Evolutionary conservation across 1,139 yeast genomes (phyloP), one percentile per base, ranked within the genome.

Genomic region (Saccharomyces pastorianus): DNA sequence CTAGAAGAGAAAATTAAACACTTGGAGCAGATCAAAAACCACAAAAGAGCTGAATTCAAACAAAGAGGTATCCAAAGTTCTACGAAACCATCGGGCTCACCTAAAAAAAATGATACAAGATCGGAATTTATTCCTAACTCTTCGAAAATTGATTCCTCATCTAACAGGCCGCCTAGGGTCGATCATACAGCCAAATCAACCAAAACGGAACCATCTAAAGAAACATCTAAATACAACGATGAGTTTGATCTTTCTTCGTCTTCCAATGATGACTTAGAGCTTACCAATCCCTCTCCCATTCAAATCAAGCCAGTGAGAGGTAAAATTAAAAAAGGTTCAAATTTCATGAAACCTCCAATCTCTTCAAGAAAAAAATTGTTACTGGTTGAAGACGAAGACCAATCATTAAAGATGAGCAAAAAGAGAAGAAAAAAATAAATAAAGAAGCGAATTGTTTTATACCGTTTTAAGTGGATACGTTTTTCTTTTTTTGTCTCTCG

Each of bases 161-260:
- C 23, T 6, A 38, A 1, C 9, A 38, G 42, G 23, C 23, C 5
- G 1, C 42, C 42, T 38, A 38, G 42, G 23, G 23, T 17, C 23
- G 42, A 38, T 3, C 42, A 38, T 17, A 38, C 8, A 29, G 20
- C 6, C 28, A 25, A 7, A 7, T 29, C 26, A 32, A 1, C 23
- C 23, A 47, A 17, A 47, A 41, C 4, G 42, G 27, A 27, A 13
- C 17, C 32, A 28, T 50, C 31, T 13, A 27, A 47, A 47, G 49
- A 47, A 26, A 28, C 1, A 14, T 5, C 49, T 7, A 47, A 14
- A 34, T 11, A 14, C 23, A 25, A 29, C 20, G 71, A 67, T 54
- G 67, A 60, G 31, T 67, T 67, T 53, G 70, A 67, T 46, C 57
- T 67, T 20, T 64, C 70, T 1, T 63, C 68, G 1, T 66, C 70